A percentile compares a stretch with the other conserved stretches of the same genome.
phyloP scores from a whole-genome alignment of 441 rosid genomes.

The Adansonia madagascariensis region DNA sequence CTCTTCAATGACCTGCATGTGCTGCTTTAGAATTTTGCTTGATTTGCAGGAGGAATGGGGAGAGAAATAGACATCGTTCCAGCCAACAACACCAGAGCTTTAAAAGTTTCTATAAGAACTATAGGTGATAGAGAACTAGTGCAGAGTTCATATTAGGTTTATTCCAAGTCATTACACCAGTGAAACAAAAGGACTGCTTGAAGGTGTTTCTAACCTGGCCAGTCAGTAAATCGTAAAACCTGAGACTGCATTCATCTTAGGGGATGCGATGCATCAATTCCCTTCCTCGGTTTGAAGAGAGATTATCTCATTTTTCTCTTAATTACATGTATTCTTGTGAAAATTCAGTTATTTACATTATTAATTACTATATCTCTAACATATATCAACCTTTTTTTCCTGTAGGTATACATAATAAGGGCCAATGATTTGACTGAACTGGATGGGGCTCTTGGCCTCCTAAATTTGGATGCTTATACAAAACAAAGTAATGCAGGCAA shows the following conservation, averaged over 20 bases:
- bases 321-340: not conserved
- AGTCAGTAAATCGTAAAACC: not conserved
- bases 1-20: not conserved
- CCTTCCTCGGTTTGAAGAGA: not conserved
- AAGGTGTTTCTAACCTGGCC: slow-evolving; percentile 9
- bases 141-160: slow-evolving; percentile 13
- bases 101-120: not conserved
- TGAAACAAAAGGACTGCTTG: not conserved
- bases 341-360: not conserved
- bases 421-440: slow-evolving; percentile 61
- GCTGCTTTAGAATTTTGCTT: slow-evolving; percentile 1
- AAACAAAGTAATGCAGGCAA: slow-evolving; percentile 60
- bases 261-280: slow-evolving; percentile 3
- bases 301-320: not conserved
- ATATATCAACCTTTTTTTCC: no score
- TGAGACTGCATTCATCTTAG: slow-evolving; percentile 2
- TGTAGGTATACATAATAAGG: slow-evolving; percentile 46
- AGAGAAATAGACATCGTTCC: not conserved
- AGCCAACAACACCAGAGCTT: not conserved
- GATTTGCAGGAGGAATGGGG: slow-evolving; percentile 1
- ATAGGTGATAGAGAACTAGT: not conserved
- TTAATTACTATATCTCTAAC: not conserved
- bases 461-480: slow-evolving; percentile 58
- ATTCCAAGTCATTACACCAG: not conserved
- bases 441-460: slow-evolving; percentile 65